Evolutionary conservation across 176 grass and related monocot genomes (phyloP), one percentile per base, ranked within the genome.

Genomic region (Avena atlantica): DNA sequence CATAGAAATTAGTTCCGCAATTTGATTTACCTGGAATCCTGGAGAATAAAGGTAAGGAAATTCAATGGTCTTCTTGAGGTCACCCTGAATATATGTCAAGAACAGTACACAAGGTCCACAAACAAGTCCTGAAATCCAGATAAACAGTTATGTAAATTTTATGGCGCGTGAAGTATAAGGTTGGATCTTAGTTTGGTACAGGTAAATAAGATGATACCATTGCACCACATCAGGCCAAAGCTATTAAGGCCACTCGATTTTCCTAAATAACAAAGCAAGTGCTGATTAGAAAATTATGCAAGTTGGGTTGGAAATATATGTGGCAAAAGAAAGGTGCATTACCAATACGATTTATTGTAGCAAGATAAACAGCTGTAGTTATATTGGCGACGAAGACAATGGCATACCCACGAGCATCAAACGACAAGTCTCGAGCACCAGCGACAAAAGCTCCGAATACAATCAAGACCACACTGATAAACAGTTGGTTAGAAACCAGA

Each of bases 171-270:
- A 60, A 69, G 37, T 53, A 84, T 78, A 50, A 53, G 31, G 6
- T 53, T 76, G 64, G 48, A 81, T 76, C 16, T 62, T 51, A 49
- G 85, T 60, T 77, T 23, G 61, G 66, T 78, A 84, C 55, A 81
- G 19, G 63, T 16, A 61, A 78, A 65, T n/a, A 74, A 74, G 77
- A 83, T 51, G 70, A 70, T 94, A 99, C 97, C 97, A 84, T 99
- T 99, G 87, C 97, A 99, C 97, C 97, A 99, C 97, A 99, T 99
- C 79, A 99, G 83, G 80, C 97, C 97, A 94, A 99, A 99, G 89
- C 89, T 99, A 87, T 93, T 99, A 21, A 99, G 83, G 12, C 97
- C 92, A 36, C 97, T 99, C 21, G 92, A 94, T 91, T 99, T 99
- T 62, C 97, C 97, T 99, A 59, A 6, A 89, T 19, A 82, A 85